Conservation (phyloP, 306 rosid genomes). For the Castanospermum australe region DNA sequence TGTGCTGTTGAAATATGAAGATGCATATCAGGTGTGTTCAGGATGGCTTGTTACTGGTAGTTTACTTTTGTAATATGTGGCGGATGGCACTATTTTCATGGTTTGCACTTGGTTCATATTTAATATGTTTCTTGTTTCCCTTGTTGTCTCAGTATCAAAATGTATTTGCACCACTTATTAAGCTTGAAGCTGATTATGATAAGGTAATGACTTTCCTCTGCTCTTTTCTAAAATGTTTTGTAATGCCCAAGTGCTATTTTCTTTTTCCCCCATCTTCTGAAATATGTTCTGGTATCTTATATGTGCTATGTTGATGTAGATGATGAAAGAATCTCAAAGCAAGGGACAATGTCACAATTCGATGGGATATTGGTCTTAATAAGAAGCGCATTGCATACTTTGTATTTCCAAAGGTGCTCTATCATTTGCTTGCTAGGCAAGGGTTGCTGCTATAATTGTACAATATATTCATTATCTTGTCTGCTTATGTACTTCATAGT, state of each 20-base stretch:
- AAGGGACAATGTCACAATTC: slow-evolving; percentile 66
- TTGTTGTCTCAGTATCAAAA: slow-evolving; percentile 59
- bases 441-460: background rate
- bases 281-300: background rate
- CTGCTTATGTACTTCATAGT: background rate
- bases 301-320: slow-evolving; percentile 36
- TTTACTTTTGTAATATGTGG: background rate
- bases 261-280: background rate
- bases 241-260: background rate
- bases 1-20: slow-evolving; percentile 92
- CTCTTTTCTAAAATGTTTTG: background rate
- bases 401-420: slow-evolving; percentile 65
- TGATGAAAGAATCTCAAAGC: slow-evolving; percentile 84
- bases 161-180: slow-evolving; percentile 70
- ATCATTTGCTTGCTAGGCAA: background rate
- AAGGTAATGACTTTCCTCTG: slow-evolving; percentile 35
- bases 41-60: background rate
- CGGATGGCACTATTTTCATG: background rate
- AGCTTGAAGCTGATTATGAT: slow-evolving; percentile 80
- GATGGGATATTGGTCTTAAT: slow-evolving; percentile 79
- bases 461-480: background rate
- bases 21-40: slow-evolving; percentile 89
- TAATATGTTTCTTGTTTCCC: background rate
- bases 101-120: background rate
- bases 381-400: slow-evolving; percentile 76